Base-by-base conservation (phyloP, 306 rosid species). In the Cyclanthera cordifolia region DNA sequence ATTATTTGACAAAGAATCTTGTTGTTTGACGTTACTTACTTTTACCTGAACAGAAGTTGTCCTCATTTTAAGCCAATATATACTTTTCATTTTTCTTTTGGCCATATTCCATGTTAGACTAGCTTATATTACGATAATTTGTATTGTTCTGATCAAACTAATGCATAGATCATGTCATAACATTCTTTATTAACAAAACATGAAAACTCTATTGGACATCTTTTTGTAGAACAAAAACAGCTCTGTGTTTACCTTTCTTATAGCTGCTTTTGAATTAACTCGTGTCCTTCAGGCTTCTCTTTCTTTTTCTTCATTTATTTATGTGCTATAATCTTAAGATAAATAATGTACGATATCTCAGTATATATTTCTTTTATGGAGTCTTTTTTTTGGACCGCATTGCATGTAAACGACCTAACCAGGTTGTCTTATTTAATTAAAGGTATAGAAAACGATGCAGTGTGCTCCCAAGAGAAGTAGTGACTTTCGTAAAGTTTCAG, bases 401-500 rank as follows among this genome's bases (percentile, higher is more conserved):
- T 61, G 20, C 65, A 58, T 37, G 28, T 61, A 9, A 61, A 34
- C 68, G 41, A 61, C 68, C 68, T 61, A 8, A 37, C 68, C 4
- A 27, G 68, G 68, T 20, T 60, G 25, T 28, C 69, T 25, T 63
- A 17, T 54, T 39, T 55, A 12, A 34, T 75, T 75, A 77, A 80
- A 85, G 85, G 85, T 76, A 59, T 78, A 81, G 77, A 55, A 54
- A 72, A 87, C 86, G 83, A 87, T 87, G 95, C 87, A 75, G 74
- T 80, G 85, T 76, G 79, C 76, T 78, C 78, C 72, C 81, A 80
- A 54, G 74, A 71, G 79, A 73, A 78, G 74, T 68, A 78, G 79
- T 56, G 87, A 79, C 71, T 56, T 75, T 72, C 78, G 17, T 47
- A 34, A 81, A 77, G 75, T 67, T 82, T 76, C 78, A 49, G 80